Evolutionary conservation across 164 flowering plant genomes (phyloP), one percentile per base, ranked within the genome.

Genomic region (Piper betle): DNA sequence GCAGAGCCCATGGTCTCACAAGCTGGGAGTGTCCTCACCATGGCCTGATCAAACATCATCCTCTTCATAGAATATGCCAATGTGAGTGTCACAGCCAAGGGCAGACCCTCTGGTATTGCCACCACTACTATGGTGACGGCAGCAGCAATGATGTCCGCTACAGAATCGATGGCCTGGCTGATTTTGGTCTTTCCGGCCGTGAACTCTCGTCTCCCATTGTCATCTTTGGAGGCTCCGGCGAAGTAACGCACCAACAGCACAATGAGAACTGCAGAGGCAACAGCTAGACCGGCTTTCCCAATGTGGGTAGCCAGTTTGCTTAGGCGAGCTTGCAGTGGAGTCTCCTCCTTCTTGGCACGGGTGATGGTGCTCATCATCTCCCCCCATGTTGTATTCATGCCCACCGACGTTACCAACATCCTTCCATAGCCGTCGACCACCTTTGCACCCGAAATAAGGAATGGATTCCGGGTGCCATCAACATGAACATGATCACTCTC

Each of bases 1-100:
- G 87, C 87, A 0, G 87, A 84, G 9, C 96, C 96, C 96, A 85
- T 87, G 3, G 91, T 87, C 61, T 87, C 96, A 43, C 91, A 87
- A 37, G 89, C 91, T 1, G 88, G 76, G 12, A 84, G 85, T 55
- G 84, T 85, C 53, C 89, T 72, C 54, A 85, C 88, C 87, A 85
- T 81, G 15, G 91, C 91, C 19, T 82, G 82, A 76, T 85, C 88
- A 9, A 72, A 72, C 86, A 85, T 85, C 91, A 88, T 88, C 63
- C 87, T 78, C 66, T 82, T 85, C 96, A 85, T 84, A 1, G 89
- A 85, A 59, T 81, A 88, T 39, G 96, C 86, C 55, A 88, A 81
- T 13, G 89, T 81, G 20, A 85, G 80, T 0, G 88, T 85, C 17
- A 85, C 85, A 8, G 87, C 96, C 68, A 88, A 62, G 2, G 96